phyloP scores from a whole-genome alignment of 192 early-diverging fungal genomes.

The Coemansia interrupta region DNA sequence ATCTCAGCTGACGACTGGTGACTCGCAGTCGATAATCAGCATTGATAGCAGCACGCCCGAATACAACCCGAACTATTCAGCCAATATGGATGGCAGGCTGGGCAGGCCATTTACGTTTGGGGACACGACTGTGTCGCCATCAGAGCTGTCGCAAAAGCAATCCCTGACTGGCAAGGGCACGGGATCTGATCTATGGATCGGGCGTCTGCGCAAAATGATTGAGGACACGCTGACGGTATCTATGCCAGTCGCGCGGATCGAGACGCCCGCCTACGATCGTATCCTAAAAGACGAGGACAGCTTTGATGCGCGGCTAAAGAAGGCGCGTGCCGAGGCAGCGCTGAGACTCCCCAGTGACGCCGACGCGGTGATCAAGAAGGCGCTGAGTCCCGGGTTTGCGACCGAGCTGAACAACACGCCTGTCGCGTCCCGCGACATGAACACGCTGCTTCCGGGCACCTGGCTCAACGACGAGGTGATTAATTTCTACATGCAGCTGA shows the following conservation, averaged over 20 bases:
- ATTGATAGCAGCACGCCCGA: conserved; percentile 27
- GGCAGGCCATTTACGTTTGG: not conserved
- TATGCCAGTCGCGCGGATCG: conserved; percentile 1
- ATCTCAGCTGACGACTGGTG: conserved; percentile 7
- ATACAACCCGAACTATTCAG: not conserved
- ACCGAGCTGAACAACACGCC: conserved; percentile 56
- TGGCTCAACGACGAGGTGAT: conserved; percentile 99
- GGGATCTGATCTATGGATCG: conserved; percentile 30
- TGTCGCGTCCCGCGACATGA: conserved; percentile 60
- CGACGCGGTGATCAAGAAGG: conserved; percentile 14
- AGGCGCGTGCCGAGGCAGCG: conserved; percentile 11
- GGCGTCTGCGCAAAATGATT: conserved; percentile 40
- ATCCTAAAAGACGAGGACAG: conserved; percentile 17
- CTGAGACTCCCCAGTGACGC: conserved; percentile 29
- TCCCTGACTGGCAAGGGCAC: too few relatives aligned
- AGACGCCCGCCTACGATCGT: conserved; percentile 42
- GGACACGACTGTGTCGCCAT: too few relatives aligned
- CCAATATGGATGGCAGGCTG: not conserved
- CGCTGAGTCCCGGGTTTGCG: conserved; percentile 15
- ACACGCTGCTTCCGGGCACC: conserved; percentile 63
- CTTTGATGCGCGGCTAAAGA: conserved; percentile 28
- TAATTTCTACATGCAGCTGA: conserved; percentile 85
- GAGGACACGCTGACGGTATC: conserved; percentile 29
- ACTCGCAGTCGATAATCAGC: conserved; percentile 28
- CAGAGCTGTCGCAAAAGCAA: too few relatives aligned